Base-by-base conservation (phyloP, 2,329 filamentous ascomycete species). In the Pseudogymnoascus sp. region DNA sequence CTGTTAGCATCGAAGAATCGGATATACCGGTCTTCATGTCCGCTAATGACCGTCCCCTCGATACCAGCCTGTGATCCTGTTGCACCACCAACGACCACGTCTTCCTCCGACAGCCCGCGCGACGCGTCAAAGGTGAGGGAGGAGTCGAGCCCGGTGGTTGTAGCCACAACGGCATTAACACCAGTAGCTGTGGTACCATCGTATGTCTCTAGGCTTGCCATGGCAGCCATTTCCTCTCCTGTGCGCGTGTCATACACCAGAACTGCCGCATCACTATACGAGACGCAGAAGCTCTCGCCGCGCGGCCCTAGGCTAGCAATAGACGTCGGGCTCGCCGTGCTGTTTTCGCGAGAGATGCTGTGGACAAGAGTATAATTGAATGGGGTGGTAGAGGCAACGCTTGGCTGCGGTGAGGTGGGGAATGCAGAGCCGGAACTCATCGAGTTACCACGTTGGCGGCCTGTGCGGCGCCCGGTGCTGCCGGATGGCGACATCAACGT, bases 1-100 rank as follows among this genome's bases (percentile, higher is more conserved):
- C 91, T 96, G 74, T 99, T 97, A 66, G 95, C 95, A 80, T 99
- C 95, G 75, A 96, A 99, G 82, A 99, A 96, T 68, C 93, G 84
- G 69, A 99, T 92, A 72, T 92, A 97, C 69, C 90, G 88, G 77
- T 99, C 95, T 79, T 99, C 95, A 73, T 99, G 93, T 67, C 95
- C 95, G 66, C 90, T 96, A 68, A 99, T 97, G 64, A 99, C 90
- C 21, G 96, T 90, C 11, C 95, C 95, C 75, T 97, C 93, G 0
- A 96, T 87, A 36, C 89, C 89, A 63, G 88, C 91, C 37, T 82
- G 79, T 23, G 90, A 90, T 9, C 85, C 85, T 0, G 95, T 97
- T 5, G 93, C 91, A 1, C 92, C 91, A 46, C 88, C 88, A 1
- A 90, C 84, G 5, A 85, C 79, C 9, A 84, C 81, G 66, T 96